These are phyloP conservation scores for Panicum miliaceum DNA, from an alignment of 176 grass and related monocot genomes.

Conservation along the genomic window DNA sequence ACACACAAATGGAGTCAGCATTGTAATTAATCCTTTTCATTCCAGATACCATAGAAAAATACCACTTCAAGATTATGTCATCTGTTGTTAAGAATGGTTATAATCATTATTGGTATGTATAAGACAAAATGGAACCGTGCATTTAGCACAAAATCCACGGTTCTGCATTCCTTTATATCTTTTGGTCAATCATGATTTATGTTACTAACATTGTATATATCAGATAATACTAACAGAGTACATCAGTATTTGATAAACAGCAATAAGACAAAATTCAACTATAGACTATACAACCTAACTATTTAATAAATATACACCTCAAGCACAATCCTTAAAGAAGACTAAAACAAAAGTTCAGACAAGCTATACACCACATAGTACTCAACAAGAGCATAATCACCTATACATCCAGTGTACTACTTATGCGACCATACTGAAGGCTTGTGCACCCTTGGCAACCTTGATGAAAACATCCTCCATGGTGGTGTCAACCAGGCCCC, in stretches of 20 bases:
- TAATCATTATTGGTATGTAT: background rate
- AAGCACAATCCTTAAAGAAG: background rate
- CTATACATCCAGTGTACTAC: background rate
- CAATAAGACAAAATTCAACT: background rate
- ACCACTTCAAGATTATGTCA: too few species aligned
- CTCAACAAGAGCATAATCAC: background rate
- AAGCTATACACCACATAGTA: conserved; percentile 16
- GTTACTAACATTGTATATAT: background rate
- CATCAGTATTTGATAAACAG: background rate
- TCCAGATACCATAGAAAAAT: too few species aligned
- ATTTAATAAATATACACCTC: conserved; percentile 30
- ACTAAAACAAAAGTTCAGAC: background rate
- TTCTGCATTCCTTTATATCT: background rate
- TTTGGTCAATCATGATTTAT: background rate
- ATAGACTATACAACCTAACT: background rate
- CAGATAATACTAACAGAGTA: background rate
- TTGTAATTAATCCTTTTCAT: too few species aligned
- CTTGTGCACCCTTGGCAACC: conserved; percentile 55
- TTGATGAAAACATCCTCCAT: conserved; percentile 69
- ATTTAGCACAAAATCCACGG: background rate
- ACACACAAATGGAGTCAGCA: too few species aligned
- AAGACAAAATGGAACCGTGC: background rate
- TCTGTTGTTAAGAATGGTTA: too few species aligned
- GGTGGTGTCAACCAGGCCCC: conserved; percentile 63
- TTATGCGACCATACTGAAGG: conserved; percentile 32